These are phyloP conservation scores for Wallacemonas sp. DNA, from an alignment of 208 protist species.

Conservation along the genomic window DNA sequence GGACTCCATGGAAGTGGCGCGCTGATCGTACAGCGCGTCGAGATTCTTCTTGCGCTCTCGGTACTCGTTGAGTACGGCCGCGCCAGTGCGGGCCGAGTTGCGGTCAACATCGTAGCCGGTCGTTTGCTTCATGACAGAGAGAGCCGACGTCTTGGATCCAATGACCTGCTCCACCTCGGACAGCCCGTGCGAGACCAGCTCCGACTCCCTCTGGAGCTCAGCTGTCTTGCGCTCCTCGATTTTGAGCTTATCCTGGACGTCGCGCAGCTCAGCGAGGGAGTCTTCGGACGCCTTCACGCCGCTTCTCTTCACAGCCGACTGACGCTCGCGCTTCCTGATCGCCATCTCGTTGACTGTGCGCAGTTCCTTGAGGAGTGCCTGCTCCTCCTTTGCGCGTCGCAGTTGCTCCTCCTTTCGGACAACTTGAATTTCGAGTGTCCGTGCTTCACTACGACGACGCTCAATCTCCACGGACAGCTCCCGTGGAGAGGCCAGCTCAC, in stretches of 20 bases:
- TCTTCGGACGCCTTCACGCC: conserved; percentile 64
- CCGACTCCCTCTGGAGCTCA: conserved; percentile 55
- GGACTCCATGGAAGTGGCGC: conserved; percentile 23
- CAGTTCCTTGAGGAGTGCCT: conserved; percentile 73
- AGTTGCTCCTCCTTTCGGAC: conserved; percentile 75
- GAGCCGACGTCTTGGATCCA: conserved; percentile 38
- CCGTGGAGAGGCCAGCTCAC: conserved; percentile 32
- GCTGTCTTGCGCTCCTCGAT: conserved; percentile 56
- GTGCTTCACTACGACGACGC: conserved; percentile 50
- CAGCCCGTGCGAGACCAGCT: conserved; percentile 44
- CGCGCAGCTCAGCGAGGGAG: conserved; percentile 56
- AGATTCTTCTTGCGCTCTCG: conserved; percentile 35
- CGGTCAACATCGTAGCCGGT: conserved; percentile 52
- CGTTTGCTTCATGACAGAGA: conserved; percentile 58
- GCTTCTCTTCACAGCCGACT: conserved; percentile 16
- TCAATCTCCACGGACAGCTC: conserved; percentile 44
- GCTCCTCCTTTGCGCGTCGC: conserved; percentile 76
- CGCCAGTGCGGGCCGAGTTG: conserved; percentile 17
- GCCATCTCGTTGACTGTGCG: conserved; percentile 79
- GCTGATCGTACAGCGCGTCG: conserved; percentile 46
- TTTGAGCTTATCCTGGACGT: conserved; percentile 74
- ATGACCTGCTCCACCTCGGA: conserved; percentile 66
- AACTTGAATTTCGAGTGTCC: conserved; percentile 66
- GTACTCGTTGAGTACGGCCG: conserved; percentile 52
- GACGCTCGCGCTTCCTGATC: conserved; percentile 51